Base-by-base conservation (phyloP, 257 asterid species). In the Plantago ovata region DNA sequence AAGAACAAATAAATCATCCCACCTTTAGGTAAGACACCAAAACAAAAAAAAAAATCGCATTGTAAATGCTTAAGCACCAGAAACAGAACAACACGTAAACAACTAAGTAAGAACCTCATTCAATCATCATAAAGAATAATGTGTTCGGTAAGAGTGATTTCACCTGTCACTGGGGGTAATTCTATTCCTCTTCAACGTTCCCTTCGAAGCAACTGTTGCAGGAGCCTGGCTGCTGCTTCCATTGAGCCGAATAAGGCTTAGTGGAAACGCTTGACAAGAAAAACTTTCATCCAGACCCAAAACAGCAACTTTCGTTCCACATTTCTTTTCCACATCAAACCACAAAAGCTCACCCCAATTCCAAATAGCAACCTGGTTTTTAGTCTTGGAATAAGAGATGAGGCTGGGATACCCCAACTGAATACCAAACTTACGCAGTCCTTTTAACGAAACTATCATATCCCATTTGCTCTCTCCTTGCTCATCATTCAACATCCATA, bases 211-310 rank as follows among this genome's bases (percentile, higher is more conserved):
- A 48, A 18, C 7, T 2, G 6, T 10, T 9, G 0, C 54, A 21
- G 6, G 10, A 49, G 33, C 54, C 19, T 28, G 4, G 7, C 42
- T 41, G 38, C n/a, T n/a, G n/a, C 16, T 51, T 4, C 39, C 39
- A 53, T 55, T 36, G 19, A 55, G 60, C 13, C 60, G 22, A 53
- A 54, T 43, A 33, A 36, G 13, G 42, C 60, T 54, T 3, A 45
- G 23, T 0, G 28, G 9, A 54, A 36, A n/a, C 1, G 38, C 60
- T 38, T 55, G 60, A 4, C 28, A 38, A 55, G 47, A 8, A 16
- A 15, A 38, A 38, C 18, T 3, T 0, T n/a, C 3, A 13, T 24
- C 28, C 1, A 16, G 14, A 8, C 60, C 28, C 15, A 4, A 2
- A 55, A 55, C 14, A 1, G 23, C 13, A 10, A 33, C 43, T 15